Base-by-base conservation (phyloP, 1,284 basidiomycete species). In the Tremellales sp. region DNA sequence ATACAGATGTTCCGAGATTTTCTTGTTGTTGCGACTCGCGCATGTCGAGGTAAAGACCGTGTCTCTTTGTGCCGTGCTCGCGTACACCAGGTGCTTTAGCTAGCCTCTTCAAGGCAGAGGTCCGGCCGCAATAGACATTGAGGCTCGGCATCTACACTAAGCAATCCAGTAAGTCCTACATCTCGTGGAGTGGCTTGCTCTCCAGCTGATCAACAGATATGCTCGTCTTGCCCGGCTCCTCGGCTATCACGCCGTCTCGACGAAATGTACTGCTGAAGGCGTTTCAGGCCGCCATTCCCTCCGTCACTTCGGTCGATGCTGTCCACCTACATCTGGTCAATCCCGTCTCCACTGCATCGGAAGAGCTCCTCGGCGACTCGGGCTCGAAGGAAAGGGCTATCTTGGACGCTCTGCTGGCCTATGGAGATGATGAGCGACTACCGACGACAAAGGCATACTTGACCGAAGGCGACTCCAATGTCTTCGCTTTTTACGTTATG, bases 271-370 rank as follows among this genome's bases (percentile, higher is more conserved):
- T 93, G 24, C 78, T 94, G 48, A 75, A 77, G 45, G 74, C 79
- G 40, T 80, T 92, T 50, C 84, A 85, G 64, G 68, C 76, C 40
- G 67, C 68, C 46, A 75, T 79, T 40, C 75, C 84, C 1, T 72
- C 77, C 35, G 73, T 96, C 61, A 65, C 75, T 6, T 82, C 84
- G 10, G 72, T 97, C 44, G 90, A 97, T 60, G 85, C 89, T 6
- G 77, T 93, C 53, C 91, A 86, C 78, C 70, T 96, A 4, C 94
- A 98, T 75, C 82, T 94, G 27, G 81, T 97, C 60, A 83, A 87
- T 56, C 80, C 82, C 50, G 71, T 75, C 12, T 79, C 81, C 2
- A 57, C 70, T 5, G 67, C 71, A 2, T 74, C 80, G 0, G 79
- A 84, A 57, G 63, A 65, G 2, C 76, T 80, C 7, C 78, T 93